Conservation (phyloP, 2,329 filamentous ascomycete genomes). For the Sporothrix brunneoviolacea region DNA sequence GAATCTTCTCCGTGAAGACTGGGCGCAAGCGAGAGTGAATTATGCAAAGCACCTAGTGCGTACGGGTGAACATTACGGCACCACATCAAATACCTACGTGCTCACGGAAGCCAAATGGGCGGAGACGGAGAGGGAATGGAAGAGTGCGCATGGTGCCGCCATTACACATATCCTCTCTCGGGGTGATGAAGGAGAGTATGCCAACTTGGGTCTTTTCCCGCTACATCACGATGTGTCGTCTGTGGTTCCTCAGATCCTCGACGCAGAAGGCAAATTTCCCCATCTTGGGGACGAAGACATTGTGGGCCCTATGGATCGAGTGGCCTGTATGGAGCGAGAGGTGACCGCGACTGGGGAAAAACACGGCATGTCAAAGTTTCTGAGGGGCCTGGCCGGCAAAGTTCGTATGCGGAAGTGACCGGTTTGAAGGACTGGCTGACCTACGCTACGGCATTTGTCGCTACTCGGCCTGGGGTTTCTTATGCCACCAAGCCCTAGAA, state of each 20-base stretch:
- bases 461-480: no score
- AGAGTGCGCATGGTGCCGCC: constrained; percentile 59
- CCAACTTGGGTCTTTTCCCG: constrained; percentile 30
- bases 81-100: constrained; percentile 80
- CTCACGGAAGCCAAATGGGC: constrained; percentile 87
- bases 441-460: no score
- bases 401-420: constrained; percentile 8
- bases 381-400: constrained; percentile 39
- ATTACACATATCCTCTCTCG: constrained; percentile 43
- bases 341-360: neutral
- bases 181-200: constrained; percentile 20
- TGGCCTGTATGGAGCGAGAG: constrained; percentile 27
- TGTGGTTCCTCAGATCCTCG: constrained; percentile 61
- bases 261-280: constrained; percentile 79
- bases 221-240: constrained; percentile 51
- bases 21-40: constrained; percentile 76
- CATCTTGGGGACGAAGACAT: constrained; percentile 85
- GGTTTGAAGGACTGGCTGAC: no score
- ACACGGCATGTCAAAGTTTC: constrained; percentile 31
- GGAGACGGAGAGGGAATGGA: constrained; percentile 70
- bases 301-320: constrained; percentile 79
- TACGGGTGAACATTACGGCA: constrained; percentile 83
- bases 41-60: constrained; percentile 85
- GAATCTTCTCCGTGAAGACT: constrained; percentile 65
- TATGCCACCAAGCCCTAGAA: no score